Evolutionary conservation across 2,329 filamentous ascomycete species (phyloP), one percentile per base, ranked within the genome.

Genomic region (Diaporthe sp.): DNA sequence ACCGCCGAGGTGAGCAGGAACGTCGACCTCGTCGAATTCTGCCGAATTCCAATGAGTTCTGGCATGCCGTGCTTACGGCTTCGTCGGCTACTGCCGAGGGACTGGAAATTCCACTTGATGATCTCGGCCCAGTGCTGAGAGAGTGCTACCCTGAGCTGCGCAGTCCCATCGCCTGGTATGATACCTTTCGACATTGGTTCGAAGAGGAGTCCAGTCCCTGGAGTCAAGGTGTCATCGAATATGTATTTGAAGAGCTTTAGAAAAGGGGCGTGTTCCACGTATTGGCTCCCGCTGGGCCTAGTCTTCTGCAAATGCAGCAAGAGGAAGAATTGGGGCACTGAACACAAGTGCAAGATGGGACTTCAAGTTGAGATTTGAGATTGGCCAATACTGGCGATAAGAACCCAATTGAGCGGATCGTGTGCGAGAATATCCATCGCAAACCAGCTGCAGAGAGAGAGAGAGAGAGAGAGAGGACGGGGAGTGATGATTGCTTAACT

Each of bases 91-190:
- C 13, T 28, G 51, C 9, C 10, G 51, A 28, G 10, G 19, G 19
- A 49, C 22, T 9, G 17, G 4, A 0, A 5, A 0, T 51, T 25
- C n/a, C 15, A 31, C 1, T 12, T 22, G 1, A 5, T 19, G 15
- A 51, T 22, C 28, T 68, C 62, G 19, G 2, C 3, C 31, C n/a
- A 19, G 44, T 25, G 19, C 31, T 68, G 62, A 39, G 13, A 12
- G 1, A 17, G 17, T 28, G 10, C 44, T 68, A 37, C 34, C 62
- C 62, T 9, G 31, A 53, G 44, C 46, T 51, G 25, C 28, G 28
- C 37, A 49, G 12, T 53, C 22, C 28, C 22, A 2, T 15, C 13
- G 62, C 44, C 22, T 68, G 31, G 62, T 17, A 13, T 22, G 22
- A 25, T 15, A 4, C 31, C 2, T 37, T 39, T 12, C 22, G 31